Base-by-base conservation (phyloP, 2,329 filamentous ascomycete species). In the Aureobasidium sp. region DNA sequence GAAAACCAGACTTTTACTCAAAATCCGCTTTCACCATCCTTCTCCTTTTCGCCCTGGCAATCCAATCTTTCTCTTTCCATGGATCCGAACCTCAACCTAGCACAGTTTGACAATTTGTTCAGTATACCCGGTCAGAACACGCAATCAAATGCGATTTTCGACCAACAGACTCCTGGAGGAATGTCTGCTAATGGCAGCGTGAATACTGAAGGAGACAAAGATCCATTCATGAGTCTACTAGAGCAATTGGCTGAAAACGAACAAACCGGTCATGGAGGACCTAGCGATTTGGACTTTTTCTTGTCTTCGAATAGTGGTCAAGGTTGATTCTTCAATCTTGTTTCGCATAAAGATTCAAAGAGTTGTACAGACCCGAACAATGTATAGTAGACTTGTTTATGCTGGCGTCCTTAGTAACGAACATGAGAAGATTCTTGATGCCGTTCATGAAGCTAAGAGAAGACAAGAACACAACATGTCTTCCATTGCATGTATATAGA, bases 171-270 rank as follows among this genome's bases (percentile, higher is more conserved):
- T 63, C 71, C 79, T 67, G 72, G 76, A 50, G 76, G 71, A 32
- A 70, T 73, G n/a, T 78, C 75, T 62, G 74, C 74, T 13, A 67
- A 67, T 52, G 67, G 72, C 71, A 47, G 72, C 15, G 72, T 70
- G 55, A 72, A 76, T 54, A 76, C 75, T 27, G 76, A 77, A 63
- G 68, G 70, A 25, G 89, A 93, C 66, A 91, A 89, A 67, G 90
- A 94, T 69, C 89, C 90, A 0, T 94, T 95, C 69, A 74, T 94
- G 44, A 89, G 84, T 64, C 75, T 94, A 45, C 76, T 94, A 39
- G 90, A 94, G 71, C 89, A 94, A 74, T 79, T 94, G 63, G 90
- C 89, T 0, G 89, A 94, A 73, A 91, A 90, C 68, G 89, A 93
- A 73, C 83, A 88, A 59, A 59, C 54, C 1, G 79, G 80, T 45